A percentile compares a stretch with the other conserved stretches of the same genome.
Evolutionary conservation across 1,284 basidiomycete genomes (phyloP).

Genomic region (Albatrellus sp.): DNA sequence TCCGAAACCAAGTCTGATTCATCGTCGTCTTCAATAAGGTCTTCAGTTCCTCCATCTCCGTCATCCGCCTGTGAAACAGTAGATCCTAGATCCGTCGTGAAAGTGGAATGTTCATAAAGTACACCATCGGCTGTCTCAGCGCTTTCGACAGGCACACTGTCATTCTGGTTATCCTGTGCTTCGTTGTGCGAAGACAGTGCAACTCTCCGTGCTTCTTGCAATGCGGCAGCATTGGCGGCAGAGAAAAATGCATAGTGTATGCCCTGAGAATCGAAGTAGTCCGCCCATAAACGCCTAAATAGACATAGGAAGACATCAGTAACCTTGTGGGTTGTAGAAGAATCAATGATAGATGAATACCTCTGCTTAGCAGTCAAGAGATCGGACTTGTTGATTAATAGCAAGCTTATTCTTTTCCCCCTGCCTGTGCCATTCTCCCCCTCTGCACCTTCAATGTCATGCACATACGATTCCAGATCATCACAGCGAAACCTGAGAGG

Average conservation of each 20-base stretch:
- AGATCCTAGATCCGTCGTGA: too few species aligned
- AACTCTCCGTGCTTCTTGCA: conserved; percentile 64
- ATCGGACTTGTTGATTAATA: conserved; percentile 97
- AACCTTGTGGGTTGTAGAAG: not conserved
- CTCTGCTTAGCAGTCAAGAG: conserved; percentile 82
- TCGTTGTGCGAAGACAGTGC: conserved; percentile 26
- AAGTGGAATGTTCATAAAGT: too few species aligned
- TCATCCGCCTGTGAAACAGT: conserved; percentile 13
- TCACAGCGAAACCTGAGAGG: conserved; percentile 85
- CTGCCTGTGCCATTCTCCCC: conserved; percentile 69
- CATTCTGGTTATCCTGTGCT: not conserved
- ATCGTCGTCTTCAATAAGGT: conserved; percentile 5
- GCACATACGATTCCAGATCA: conserved; percentile 83
- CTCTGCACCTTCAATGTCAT: conserved; percentile 65
- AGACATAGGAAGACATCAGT: not conserved
- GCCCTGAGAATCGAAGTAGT: conserved; percentile 79
- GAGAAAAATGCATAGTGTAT: conserved; percentile 95
- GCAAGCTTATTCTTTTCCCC: conserved; percentile 61
- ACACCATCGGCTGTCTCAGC: too few species aligned
- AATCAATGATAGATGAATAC: conserved; percentile 22
- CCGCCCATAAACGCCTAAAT: conserved; percentile 69
- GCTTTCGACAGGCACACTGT: too few species aligned
- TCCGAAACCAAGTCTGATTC: not conserved
- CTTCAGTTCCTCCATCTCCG: conserved; percentile 16
- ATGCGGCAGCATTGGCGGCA: conserved; percentile 77